Evolutionary conservation across 192 early-diverging fungal genomes (phyloP), one percentile per base, ranked within the genome.

Genomic region (Coemansia javaensis): DNA sequence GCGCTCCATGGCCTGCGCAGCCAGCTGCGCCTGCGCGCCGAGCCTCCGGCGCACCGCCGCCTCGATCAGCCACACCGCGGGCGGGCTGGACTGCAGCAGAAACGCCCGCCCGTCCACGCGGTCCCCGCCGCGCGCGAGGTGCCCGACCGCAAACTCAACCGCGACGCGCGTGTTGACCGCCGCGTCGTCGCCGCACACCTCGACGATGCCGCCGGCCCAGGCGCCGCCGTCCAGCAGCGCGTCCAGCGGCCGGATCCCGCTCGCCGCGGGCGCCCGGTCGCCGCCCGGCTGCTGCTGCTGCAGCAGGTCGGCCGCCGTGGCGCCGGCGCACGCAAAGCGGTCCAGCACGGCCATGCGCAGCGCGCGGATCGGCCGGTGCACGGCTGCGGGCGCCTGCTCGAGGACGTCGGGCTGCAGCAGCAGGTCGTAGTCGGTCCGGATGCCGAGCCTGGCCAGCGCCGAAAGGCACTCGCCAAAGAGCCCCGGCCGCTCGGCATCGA

Each of bases 381-480:
- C 40, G 1, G 39, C 41, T 1, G 47, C 27, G 7, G 70, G 63
- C 3, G 63, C 51, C 21, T 50, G 45, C 15, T 32, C 48, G 7
- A 74, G 49, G 12, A 55, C 32, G 25, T 74, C 63, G 16, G 63
- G 42, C 44, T 65, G 70, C 11, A 74, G 20, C 1, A 74, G 30
- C 25, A 74, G 32, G 30, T 74, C 70, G 38, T 66, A 66, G 25
- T 66, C 63, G 0, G 70, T 66, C 7, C 50, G 63, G 5, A 74
- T 38, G 20, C 70, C 70, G 8, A 62, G 28, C 14, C 31, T 24
- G 2, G 57, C 55, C 15, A 74, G 53, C 9, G 63, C 63, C 17
- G 50, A 13, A 15, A 74, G 18, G 32, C 63, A 69, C 17, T 41
- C 39, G 1, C 53, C 44, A 21, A 58, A 41, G 9, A 21, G 40